Evolutionary conservation across 768 basidiomycete species (phyloP).

Genomic region (Boletus bicolor): DNA sequence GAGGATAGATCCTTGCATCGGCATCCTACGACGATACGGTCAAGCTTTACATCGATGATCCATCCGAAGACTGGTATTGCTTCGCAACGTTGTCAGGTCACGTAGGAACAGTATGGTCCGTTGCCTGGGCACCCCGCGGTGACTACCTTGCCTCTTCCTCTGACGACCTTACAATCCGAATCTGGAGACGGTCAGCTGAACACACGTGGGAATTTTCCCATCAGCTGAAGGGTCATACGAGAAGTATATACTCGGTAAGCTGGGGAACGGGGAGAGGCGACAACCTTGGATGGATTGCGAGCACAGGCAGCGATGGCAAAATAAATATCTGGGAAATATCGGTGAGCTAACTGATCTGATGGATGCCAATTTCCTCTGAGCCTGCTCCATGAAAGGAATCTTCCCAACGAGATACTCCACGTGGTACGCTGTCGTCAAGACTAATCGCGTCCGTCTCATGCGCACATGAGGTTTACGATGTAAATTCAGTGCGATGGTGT

Average conservation of each 20-base stretch:
- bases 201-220: constrained; percentile 62
- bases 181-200: constrained; percentile 72
- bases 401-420: constrained; percentile 3
- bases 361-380: background rate
- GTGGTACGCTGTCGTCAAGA: constrained; percentile 32
- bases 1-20: constrained; percentile 84
- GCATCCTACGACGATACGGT: constrained; percentile 97
- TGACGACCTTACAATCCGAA: constrained; percentile 77
- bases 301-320: constrained; percentile 80
- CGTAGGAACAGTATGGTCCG: constrained; percentile 85
- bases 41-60: constrained; percentile 90
- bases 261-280: constrained; percentile 54
- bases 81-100: constrained; percentile 81
- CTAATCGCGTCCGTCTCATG: constrained; percentile 56
- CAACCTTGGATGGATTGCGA: constrained; percentile 78
- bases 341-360: constrained; percentile 35
- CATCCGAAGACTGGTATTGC: constrained; percentile 91
- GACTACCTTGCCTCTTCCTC: constrained; percentile 83
- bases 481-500: constrained; percentile 87
- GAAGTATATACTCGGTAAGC: constrained; percentile 77
- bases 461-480: constrained; percentile 81
- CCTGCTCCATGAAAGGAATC: constrained; percentile 15
- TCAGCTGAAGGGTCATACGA: constrained; percentile 60
- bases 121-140: constrained; percentile 78
- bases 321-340: constrained; percentile 79